These are phyloP conservation scores for Macrolepiota fuliginosa DNA, from an alignment of 768 basidiomycete genomes.

Conservation along the genomic window DNA sequence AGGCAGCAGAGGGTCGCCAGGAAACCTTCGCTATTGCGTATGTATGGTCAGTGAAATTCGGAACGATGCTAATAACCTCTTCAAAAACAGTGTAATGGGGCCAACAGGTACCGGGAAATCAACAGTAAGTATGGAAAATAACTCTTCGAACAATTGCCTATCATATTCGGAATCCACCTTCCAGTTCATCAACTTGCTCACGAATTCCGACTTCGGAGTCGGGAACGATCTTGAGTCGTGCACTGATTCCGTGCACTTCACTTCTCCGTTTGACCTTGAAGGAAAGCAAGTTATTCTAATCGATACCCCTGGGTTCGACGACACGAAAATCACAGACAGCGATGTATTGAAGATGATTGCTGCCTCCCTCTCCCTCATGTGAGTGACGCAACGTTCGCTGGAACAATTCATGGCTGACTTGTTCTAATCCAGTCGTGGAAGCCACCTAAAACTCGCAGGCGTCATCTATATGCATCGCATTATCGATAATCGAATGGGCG, in stretches of 20 bases:
- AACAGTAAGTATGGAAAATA: constrained; percentile 26
- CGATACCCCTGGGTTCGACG: constrained; percentile 63
- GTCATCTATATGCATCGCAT: constrained; percentile 54
- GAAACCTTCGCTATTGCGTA: constrained; percentile 7
- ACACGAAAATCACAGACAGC: constrained; percentile 45
- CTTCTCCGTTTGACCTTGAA: constrained; percentile 40
- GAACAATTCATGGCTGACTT: constrained; percentile 10
- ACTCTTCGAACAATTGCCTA: neutral
- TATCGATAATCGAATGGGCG: constrained; percentile 41
- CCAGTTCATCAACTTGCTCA: constrained; percentile 55
- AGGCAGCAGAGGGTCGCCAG: neutral
- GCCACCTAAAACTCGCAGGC: constrained; percentile 41
- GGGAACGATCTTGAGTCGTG: constrained; percentile 49
- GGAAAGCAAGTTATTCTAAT: constrained; percentile 42
- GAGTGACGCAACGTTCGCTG: constrained; percentile 8
- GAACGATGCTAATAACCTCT: neutral
- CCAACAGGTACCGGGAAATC: constrained; percentile 39
- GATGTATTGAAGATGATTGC: constrained; percentile 51
- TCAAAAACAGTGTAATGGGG: constrained; percentile 31
- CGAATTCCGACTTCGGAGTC: constrained; percentile 45
- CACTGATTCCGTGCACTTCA: constrained; percentile 42
- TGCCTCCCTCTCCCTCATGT: constrained; percentile 33
- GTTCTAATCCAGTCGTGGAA: constrained; percentile 24
- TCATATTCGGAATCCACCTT: neutral
- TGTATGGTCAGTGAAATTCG: neutral